Evolutionary conservation across 1,139 yeast species (phyloP), one percentile per base, ranked within the genome.

Genomic region (Ogataea hybrid): DNA sequence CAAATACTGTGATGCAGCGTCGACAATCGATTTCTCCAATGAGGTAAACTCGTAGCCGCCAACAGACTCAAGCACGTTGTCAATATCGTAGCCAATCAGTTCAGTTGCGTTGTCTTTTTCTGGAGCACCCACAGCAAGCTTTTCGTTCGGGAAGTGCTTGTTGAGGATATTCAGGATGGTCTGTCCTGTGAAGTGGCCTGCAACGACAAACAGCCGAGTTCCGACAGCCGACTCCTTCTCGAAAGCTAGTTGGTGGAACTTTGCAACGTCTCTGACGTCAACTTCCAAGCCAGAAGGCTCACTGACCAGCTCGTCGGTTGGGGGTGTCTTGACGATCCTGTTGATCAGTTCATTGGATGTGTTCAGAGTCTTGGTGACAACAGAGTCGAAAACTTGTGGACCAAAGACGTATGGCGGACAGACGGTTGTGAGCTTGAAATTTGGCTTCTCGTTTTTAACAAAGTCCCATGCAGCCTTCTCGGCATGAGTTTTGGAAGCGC

Each of bases 391-490:
- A 32, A 44, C 42, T 52, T 65, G 64, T 11, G 82, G 82, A 14
- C 82, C 82, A 50, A 71, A 68, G 2, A 75, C 73, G 39, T 58
- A 65, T 2, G 70, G 68, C n/a, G 82, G 81, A 47, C 65, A 65
- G 25, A 75, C 63, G 3, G 76, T 63, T 14, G 74, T 54, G 32
- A 71, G 52, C 8, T 59, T 53, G 54, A 73, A 73, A 22, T 58
- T 54, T 16, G 73, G 71, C 39, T 63, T 61, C 46, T 63, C 65
- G 28, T 59, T 53, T 40, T 63, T 55, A n/a, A 64, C 57, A 46
- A 67, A 74, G 23, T 71, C 66, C 77, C 79, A 73, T 17, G 70
- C 73, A 1, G 70, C 67, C 47, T 54, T 56, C 53, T 67, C 77
- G 17, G 76, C 77, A 48, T 60, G 58, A 42, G 58, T 62, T 54